Percentiles rank a stretch among this genome's conserved stretches.
Evolutionary conservation across 164 flowering plant species (phyloP).

Genomic region (Vitis cinerea): DNA sequence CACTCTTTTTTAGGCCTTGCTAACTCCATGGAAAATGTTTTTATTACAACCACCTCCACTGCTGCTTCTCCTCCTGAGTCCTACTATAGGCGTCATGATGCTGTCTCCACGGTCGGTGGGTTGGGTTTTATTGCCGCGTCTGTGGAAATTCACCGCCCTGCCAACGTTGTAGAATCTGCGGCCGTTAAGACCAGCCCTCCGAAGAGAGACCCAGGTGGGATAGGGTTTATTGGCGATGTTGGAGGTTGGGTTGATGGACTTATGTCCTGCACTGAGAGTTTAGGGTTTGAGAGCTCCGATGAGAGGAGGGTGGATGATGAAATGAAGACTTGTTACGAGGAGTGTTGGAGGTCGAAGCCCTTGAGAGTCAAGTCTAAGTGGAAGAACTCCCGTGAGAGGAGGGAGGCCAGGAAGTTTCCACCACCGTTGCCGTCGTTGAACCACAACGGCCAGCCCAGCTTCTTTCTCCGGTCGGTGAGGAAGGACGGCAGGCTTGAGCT

Average conservation of each 20-base stretch:
- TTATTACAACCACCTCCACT: not conserved
- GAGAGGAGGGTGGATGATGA: constrained; percentile 29
- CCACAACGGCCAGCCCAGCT: constrained; percentile 38
- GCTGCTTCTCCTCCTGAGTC: not conserved
- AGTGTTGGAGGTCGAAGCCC: not conserved
- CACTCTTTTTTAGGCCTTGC: constrained; percentile 25
- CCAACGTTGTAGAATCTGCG: constrained; percentile 16
- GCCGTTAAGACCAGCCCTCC: not conserved
- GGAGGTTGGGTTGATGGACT: constrained; percentile 38
- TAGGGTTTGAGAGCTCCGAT: constrained; percentile 65
- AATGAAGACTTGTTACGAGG: not conserved
- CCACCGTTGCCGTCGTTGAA: constrained; percentile 55
- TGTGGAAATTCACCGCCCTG: not conserved
- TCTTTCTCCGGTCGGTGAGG: constrained; percentile 49
- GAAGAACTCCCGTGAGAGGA: constrained; percentile 10
- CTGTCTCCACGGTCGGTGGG: not conserved
- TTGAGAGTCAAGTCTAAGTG: constrained; percentile 1
- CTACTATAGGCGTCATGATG: not conserved
- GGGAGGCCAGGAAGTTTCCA: constrained; percentile 37
- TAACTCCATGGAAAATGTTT: not conserved
- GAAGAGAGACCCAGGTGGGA: constrained; percentile 24
- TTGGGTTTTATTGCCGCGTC: constrained; percentile 14
- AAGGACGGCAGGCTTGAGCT: constrained; percentile 52
- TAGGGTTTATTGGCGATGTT: constrained; percentile 26
- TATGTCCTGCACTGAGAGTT: constrained; percentile 60